Conservation (phyloP, 768 basidiomycete genomes). For the Gloeostereum incarnatum region DNA sequence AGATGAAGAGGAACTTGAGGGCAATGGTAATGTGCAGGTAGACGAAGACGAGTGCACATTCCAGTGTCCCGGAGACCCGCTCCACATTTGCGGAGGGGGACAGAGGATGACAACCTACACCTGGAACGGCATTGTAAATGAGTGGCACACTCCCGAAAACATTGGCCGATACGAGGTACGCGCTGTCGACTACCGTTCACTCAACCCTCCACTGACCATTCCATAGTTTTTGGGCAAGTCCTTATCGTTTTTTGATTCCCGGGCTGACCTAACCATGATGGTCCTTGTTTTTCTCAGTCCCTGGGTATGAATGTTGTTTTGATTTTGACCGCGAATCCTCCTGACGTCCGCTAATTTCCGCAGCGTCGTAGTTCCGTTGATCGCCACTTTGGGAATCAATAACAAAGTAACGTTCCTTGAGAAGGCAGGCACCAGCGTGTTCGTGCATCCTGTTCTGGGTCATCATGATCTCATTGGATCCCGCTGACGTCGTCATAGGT, state of each 20-base stretch:
- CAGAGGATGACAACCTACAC: conserved; percentile 33
- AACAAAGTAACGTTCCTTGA: conserved; percentile 78
- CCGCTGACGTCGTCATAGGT: conserved; percentile 18
- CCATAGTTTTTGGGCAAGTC: conserved; percentile 7
- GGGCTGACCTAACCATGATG: background rate
- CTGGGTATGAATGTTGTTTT: conserved; percentile 32
- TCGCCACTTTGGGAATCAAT: conserved; percentile 72
- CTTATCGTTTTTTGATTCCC: background rate
- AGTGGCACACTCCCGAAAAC: conserved; percentile 57
- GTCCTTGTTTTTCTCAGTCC: conserved; percentile 21
- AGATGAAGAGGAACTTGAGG: conserved; percentile 45
- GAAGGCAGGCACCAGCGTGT: conserved; percentile 61
- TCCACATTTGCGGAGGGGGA: conserved; percentile 58
- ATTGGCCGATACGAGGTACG: conserved; percentile 63
- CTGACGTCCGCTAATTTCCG: background rate
- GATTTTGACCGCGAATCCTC: background rate
- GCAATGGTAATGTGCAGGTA: conserved; percentile 17
- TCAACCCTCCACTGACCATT: background rate
- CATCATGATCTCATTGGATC: background rate
- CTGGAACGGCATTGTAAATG: conserved; percentile 42
- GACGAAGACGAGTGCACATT: conserved; percentile 33
- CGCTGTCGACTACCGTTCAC: conserved; percentile 10
- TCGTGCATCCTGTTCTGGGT: conserved; percentile 9
- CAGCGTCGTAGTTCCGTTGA: conserved; percentile 63
- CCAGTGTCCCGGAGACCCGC: conserved; percentile 63